Evolutionary conservation across 2,329 filamentous ascomycete species (phyloP), one percentile per base, ranked within the genome.

Genomic region (Fusarium pseudoanthophilum): DNA sequence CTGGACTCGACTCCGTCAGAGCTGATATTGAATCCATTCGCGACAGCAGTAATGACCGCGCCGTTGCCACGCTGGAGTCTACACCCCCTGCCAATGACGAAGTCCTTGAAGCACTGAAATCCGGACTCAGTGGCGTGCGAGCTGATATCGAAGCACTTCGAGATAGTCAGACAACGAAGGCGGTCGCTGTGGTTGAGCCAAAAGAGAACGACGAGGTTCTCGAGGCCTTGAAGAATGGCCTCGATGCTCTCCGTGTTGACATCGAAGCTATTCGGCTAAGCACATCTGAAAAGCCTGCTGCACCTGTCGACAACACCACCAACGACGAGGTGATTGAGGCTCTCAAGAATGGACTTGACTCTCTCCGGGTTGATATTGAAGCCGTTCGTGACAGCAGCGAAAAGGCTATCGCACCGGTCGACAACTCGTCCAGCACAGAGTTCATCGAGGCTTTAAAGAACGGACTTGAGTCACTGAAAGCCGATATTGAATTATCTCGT

Each of bases 21-120:
- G 87, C 89, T 4, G 95, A 98, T 55, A 93, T 98, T 72, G 92
- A 95, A 64, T 87, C 87, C 26, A 86, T 98, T 43, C 92, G 93
- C n/a, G 90, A 92, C 30, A 83, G 79, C 71, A 83, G 79, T 69
- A 84, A 83, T 46, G 85, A 85, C 51, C 83, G 82, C 36, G 88
- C 90, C 6, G 83, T 92, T 26, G 84, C 87, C 16, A 67, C 71
- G 3, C 42, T 78, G 5, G 73, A 78, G 32, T 60, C 72, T 11
- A 63, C 75, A 10, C 58, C 75, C 36, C 94, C 92, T 2, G 91
- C 93, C 64, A 95, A 92, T 66, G 93, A 97, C 72, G 95, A 98
- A 80, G 94, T 98, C 58, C 86, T 98, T 3, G 93, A 97, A 68
- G 93, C 93, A 0, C 87, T 98, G 63, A 97, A 92, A 80, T 88